phyloP scores from a whole-genome alignment of 1,284 basidiomycete species.

The Cutaneotrichosporon spelunceum region DNA sequence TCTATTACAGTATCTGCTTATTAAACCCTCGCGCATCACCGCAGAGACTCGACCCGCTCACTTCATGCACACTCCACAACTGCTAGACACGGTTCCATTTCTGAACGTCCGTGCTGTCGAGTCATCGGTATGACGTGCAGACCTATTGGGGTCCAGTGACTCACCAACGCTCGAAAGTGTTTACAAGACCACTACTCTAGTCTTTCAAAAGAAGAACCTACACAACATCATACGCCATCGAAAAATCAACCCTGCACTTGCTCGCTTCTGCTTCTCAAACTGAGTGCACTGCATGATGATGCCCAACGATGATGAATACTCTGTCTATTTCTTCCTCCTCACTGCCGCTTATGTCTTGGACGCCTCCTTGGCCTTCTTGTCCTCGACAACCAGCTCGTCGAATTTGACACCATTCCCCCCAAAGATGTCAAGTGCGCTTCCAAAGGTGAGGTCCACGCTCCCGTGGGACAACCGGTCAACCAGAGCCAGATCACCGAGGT shows the following conservation, averaged over 20 bases:
- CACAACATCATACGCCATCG: background rate
- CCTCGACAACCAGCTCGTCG: conserved; percentile 61
- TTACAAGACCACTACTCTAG: background rate
- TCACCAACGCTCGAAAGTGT: background rate
- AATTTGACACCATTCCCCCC: conserved; percentile 71
- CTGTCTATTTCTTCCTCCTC: background rate
- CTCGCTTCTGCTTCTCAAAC: background rate
- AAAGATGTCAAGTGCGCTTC: conserved; percentile 81
- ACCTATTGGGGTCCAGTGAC: background rate
- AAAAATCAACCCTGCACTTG: background rate
- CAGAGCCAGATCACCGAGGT: conserved; percentile 75
- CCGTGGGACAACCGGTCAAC: conserved; percentile 79
- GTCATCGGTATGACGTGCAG: background rate
- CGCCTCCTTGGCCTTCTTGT: conserved; percentile 29
- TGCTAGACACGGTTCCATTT: background rate
- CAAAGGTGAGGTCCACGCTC: conserved; percentile 91
- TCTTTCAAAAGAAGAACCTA: background rate
- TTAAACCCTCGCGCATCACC: background rate
- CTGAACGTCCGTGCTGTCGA: background rate
- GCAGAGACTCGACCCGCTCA: background rate
- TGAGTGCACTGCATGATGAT: background rate
- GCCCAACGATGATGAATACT: background rate
- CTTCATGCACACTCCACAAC: background rate
- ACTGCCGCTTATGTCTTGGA: background rate
- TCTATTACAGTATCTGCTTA: background rate